These are phyloP conservation scores for Aspergillus eucalypticola DNA, from an alignment of 2,329 filamentous ascomycete species.

Conservation along the genomic window DNA sequence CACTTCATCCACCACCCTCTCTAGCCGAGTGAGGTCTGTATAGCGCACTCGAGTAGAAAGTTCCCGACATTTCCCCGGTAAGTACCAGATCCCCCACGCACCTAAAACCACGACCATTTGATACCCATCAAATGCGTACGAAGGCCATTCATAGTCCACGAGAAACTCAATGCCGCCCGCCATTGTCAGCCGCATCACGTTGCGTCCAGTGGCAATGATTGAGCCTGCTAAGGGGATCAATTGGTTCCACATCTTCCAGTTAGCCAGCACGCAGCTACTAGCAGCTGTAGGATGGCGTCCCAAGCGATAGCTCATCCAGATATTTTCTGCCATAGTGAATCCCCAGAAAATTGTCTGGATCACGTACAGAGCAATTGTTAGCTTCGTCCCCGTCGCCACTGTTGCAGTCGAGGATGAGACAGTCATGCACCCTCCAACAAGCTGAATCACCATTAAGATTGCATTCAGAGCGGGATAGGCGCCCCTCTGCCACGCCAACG, in stretches of 20 bases:
- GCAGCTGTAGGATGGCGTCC: background rate
- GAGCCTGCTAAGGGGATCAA: background rate
- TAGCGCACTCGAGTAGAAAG: no score
- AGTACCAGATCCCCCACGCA: background rate
- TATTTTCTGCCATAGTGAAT: background rate
- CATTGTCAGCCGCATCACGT: background rate
- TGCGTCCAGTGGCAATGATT: background rate
- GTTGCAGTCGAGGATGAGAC: background rate
- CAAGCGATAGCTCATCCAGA: background rate
- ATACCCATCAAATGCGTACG: background rate
- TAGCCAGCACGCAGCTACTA: background rate
- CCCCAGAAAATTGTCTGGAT: background rate
- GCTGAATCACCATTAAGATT: background rate
- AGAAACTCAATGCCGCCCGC: background rate
- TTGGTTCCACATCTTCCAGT: background rate
- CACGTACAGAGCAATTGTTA: background rate
- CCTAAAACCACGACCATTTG: background rate
- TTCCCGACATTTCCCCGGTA: background rate
- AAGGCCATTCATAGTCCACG: background rate
- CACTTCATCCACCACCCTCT: no score
- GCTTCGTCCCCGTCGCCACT: background rate
- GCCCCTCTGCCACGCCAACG: background rate
- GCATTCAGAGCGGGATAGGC: background rate
- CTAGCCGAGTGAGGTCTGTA: no score
- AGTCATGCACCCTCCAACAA: background rate